Evolutionary conservation across 495 filamentous ascomycete species (phyloP), one percentile per base, ranked within the genome.

Genomic region (Penicillium lividum): DNA sequence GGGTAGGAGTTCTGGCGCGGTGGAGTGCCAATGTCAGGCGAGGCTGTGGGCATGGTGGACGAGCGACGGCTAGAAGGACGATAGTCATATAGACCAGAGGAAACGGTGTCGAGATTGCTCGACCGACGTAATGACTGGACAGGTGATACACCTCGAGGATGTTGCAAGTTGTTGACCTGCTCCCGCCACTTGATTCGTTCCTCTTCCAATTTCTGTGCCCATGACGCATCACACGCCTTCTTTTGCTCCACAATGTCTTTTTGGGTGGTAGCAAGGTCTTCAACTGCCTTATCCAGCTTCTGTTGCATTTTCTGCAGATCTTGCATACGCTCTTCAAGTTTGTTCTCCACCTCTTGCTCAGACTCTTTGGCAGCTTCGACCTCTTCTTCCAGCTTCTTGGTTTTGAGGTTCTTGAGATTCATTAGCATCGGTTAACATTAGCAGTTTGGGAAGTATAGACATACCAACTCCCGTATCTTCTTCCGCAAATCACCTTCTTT

Each of bases 381-480:
- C 48, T 97, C 90, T 59, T 96, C 89, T 64, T 97, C 93, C 10
- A 88, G 72, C 38, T 84, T 84, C 70, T 90, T 91, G 5, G 81
- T 81, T 65, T 89, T 93, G 15, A 83, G 75, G 53, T 87, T 89
- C 91, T 94, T 55, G 29, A 16, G 2, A 45, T 40, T 42, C 46
- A 52, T 75, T 34, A 73, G 31, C 34, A 52, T 36, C 7, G 4
- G 6, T n/a, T 27, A 7, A 28, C 8, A 33, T 53, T 9, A 7
- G 9, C 3, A 27, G 45, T n/a, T 31, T 50, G 22, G 36, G 49
- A 16, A 53, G 10, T 36, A 27, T 31, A 5, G 36, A 22, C 86
- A 72, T 80, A 95, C 91, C 62, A 85, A 77, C 67, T 98, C 94
- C 48, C 95, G 83, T 53, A 92, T 87, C 75, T 94, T 97, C 63